phyloP scores from a whole-genome alignment of 2,329 filamentous ascomycete species.

The Aureobasidium uvarum region DNA sequence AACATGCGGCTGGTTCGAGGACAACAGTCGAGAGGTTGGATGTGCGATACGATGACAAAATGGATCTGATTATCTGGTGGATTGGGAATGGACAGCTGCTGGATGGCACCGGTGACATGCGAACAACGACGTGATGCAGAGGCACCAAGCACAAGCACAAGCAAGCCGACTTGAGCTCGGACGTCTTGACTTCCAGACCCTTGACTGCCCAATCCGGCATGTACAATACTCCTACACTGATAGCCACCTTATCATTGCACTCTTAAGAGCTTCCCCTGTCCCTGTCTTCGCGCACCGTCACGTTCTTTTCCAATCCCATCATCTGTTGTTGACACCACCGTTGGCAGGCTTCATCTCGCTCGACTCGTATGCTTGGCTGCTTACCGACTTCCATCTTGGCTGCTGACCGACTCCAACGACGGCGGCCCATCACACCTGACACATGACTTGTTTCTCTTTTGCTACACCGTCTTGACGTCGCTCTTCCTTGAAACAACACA shows the following conservation, averaged over 20 bases:
- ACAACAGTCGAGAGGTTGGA: neutral
- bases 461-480: neutral
- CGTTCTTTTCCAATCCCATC: too few relatives aligned
- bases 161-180: neutral
- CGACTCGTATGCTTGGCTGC: conserved; percentile 8
- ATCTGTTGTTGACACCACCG: conserved; percentile 13
- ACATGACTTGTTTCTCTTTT: neutral
- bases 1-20: conserved; percentile 14
- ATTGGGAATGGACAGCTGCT: neutral
- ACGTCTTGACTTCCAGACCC: neutral
- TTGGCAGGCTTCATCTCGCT: conserved; percentile 6
- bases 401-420: conserved; percentile 5
- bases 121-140: conserved; percentile 14
- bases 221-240: neutral
- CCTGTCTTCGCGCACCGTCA: neutral
- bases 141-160: neutral
- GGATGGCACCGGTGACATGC: neutral
- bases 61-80: neutral
- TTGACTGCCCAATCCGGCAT: conserved; percentile 6
- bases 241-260: neutral
- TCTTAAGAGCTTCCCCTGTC: neutral
- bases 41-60: conserved; percentile 14
- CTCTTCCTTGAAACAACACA: neutral
- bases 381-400: conserved; percentile 10
- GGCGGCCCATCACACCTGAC: neutral